Base-by-base conservation (phyloP, 2,329 filamentous ascomycete genomes). In the Byssochlamys sp. region DNA sequence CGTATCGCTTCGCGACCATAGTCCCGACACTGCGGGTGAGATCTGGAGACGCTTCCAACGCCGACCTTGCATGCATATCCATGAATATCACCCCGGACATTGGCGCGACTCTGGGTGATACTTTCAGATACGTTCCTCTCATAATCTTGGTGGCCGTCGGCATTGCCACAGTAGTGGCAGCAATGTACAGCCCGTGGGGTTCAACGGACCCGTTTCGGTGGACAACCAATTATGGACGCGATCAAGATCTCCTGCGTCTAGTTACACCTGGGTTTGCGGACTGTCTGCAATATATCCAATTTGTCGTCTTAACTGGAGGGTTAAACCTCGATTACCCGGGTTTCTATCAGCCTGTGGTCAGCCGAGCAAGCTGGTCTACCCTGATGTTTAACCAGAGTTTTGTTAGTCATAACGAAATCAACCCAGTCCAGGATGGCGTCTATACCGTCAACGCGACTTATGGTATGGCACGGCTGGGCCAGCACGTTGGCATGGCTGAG, bases 181-280 rank as follows among this genome's bases (percentile, higher is more conserved):
- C 85, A 54, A 89, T 95, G 39, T 92, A 85, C 69, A 96, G 91
- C 68, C 94, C 94, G 0, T 99, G 94, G 92, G 94, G 94, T 24
- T 89, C 90, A 1, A 84, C 84, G 6, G 89, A 99, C 69, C 81
- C 92, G 24, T 97, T 97, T 71, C 86, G 89, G 63, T 99, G 92
- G 91, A 91, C 90, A n/a, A 95, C 90, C 68, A 99, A 99, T 70
- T 97, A 95, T 70, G 94, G 94, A 35, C 85, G 92, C 64, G 94
- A 99, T 66, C 89, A 90, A 60, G 94, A 99, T 74, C 78, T 96
- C 63, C 79, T 99, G 56, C 86, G 94, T 57, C 80, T 99, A 53
- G 90, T 99, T 33, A 99, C 94, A 0, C 94, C 94, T 4, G 94
- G 94, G 0, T 97, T 99, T 70, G 91, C 90, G 5, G 94, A 99